Base-by-base conservation (phyloP, 1,139 yeast genomes). In the Hansenula lynferdii region DNA sequence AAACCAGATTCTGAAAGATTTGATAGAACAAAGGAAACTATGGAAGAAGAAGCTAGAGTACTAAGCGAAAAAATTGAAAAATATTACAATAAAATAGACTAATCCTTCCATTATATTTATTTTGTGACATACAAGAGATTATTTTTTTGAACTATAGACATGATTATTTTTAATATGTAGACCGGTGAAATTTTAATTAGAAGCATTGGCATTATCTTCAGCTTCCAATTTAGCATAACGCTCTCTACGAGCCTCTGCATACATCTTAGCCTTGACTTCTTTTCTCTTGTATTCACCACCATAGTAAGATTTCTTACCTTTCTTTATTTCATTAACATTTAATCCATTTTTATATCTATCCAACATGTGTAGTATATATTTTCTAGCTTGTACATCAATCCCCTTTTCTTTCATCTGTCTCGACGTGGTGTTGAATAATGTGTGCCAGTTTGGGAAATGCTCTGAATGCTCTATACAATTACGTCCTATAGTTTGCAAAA, bases 221-320 rank as follows among this genome's bases (percentile, higher is more conserved):
- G 44, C 32, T 17, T 35, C 38, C 24, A 35, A 25, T 20, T 33
- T 45, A 6, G 47, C 51, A 36, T 47, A 48, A 44, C 54, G 57
- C 39, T 61, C 66, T 14, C 67, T 68, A 54, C 80, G 70, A 50
- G 76, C 67, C 48, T 79, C 72, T n/a, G 86, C 85, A 39, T 69
- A 67, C 67, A 77, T 72, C 60, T 78, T 80, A 16, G 95, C 95
- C 42, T 73, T 63, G 38, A 75, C 79, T 32, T 83, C 80, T 56
- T 73, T 77, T 44, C 84, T 73, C 53, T 81, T 84, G 60, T 96
- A 76, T 63, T 89, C 96, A 57, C 97, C 96, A 28, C 97, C 97
- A 53, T 78, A 70, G 53, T 75, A 70, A 20, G 68, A 60, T 74
- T 89, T 90, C 64, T 68, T 75, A 14, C 94, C 89, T 49, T 70